phyloP scores from a whole-genome alignment of 306 rosid species.

The Lathyrus tuberosus region DNA sequence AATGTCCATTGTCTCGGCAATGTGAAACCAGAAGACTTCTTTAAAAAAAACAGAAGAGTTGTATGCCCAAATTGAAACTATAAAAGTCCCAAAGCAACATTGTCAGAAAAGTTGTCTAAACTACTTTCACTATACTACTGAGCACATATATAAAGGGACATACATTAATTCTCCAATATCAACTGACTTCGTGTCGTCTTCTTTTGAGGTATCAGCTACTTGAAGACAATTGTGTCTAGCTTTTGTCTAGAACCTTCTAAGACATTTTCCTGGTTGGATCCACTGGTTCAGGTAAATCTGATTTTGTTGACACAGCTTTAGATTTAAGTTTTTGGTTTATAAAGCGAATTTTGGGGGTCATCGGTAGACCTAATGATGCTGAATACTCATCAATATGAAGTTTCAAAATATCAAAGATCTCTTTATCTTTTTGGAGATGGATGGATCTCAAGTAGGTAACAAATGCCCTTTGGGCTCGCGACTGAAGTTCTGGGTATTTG shows the following conservation, averaged over 20 bases:
- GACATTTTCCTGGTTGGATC: constrained; percentile 44
- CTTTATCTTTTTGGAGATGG: constrained; percentile 76
- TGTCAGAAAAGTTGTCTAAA: constrained; percentile 1
- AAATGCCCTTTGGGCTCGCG: constrained; percentile 76
- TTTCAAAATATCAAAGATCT: constrained; percentile 77
- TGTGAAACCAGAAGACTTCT: constrained; percentile 4
- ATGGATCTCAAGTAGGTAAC: constrained; percentile 76
- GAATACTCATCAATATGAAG: constrained; percentile 74
- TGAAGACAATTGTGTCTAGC: constrained; percentile 50
- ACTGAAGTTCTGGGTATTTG: constrained; percentile 76
- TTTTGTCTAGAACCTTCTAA: constrained; percentile 47
- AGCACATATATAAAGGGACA: constrained; percentile 14
- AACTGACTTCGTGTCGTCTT: constrained; percentile 40
- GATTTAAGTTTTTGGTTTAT: constrained; percentile 60
- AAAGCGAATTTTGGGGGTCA: constrained; percentile 82
- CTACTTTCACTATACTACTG: neutral
- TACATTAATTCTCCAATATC: constrained; percentile 59
- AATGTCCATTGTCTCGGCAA: constrained; percentile 12
- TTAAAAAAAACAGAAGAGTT: neutral
- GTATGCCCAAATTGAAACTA: constrained; percentile 9
- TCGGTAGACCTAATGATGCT: constrained; percentile 84
- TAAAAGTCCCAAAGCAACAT: constrained; percentile 15
- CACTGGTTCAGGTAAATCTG: constrained; percentile 47
- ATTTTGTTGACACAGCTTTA: constrained; percentile 39
- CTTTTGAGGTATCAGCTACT: constrained; percentile 41